phyloP scores from a whole-genome alignment of 1,284 basidiomycete species.

The Porodaedalea pini region DNA sequence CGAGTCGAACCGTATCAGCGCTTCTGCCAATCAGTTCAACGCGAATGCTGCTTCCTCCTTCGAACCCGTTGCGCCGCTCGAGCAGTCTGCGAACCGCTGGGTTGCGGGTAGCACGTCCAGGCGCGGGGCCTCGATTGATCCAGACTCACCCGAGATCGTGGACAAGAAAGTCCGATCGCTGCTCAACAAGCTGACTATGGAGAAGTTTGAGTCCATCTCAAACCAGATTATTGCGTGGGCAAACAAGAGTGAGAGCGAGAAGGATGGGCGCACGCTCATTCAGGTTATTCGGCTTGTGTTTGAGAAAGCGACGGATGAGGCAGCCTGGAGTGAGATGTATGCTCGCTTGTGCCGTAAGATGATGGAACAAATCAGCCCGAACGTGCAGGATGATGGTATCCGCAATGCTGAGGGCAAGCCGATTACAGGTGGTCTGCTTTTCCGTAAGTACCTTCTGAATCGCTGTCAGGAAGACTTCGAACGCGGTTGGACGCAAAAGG shows the following conservation, averaged over 20 bases:
- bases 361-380: conserved; percentile 83
- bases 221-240: conserved; percentile 92
- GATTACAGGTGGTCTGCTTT: conserved; percentile 87
- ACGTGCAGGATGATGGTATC: conserved; percentile 85
- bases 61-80: conserved; percentile 75
- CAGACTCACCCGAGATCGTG: conserved; percentile 79
- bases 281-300: conserved; percentile 96
- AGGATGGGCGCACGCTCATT: conserved; percentile 89
- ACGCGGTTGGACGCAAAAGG: conserved; percentile 79
- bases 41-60: conserved; percentile 22
- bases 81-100: conserved; percentile 84
- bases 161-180: conserved; percentile 92
- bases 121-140: conserved; percentile 32
- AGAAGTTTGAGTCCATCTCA: conserved; percentile 95
- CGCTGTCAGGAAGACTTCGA: conserved; percentile 96
- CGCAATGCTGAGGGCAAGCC: conserved; percentile 76
- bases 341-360: conserved; percentile 92
- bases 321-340: conserved; percentile 96
- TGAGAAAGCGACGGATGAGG: conserved; percentile 96
- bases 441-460: conserved; percentile 91
- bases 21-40: conserved; percentile 22
- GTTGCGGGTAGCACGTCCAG: conserved; percentile 27
- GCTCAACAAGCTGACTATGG: conserved; percentile 96
- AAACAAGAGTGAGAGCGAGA: conserved; percentile 90
- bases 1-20: conserved; percentile 35